These are phyloP conservation scores for Paramarasmius palmivorus DNA, from an alignment of 1,284 basidiomycete genomes.

Conservation along the genomic window DNA sequence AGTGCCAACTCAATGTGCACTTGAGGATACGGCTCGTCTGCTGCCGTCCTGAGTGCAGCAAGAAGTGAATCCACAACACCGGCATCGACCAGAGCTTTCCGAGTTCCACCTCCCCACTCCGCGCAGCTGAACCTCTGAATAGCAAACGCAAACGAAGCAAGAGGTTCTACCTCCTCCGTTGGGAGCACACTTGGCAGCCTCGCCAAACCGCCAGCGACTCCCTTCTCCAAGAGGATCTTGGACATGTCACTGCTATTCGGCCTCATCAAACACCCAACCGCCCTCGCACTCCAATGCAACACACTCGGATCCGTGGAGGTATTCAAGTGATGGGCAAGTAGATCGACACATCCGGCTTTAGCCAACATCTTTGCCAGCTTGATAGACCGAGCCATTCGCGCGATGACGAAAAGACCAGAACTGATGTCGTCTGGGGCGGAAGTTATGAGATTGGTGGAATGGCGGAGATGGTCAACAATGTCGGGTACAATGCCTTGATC, in stretches of 20 bases:
- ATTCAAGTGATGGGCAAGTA: constrained; percentile 19
- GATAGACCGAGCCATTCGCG: constrained; percentile 25
- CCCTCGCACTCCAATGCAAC: constrained; percentile 23
- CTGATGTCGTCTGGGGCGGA: constrained; percentile 11
- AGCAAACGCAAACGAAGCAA: constrained; percentile 25
- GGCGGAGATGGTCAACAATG: constrained; percentile 8
- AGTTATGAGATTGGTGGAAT: background rate
- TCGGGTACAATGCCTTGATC: constrained; percentile 4
- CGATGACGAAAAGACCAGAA: constrained; percentile 22
- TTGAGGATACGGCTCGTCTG: constrained; percentile 22
- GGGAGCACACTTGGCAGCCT: constrained; percentile 24
- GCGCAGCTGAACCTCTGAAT: constrained; percentile 25
- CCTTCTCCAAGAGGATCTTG: constrained; percentile 23
- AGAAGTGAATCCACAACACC: constrained; percentile 24
- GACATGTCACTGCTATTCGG: constrained; percentile 27
- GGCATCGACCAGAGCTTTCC: constrained; percentile 23
- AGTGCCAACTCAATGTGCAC: constrained; percentile 27
- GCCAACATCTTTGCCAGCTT: constrained; percentile 24
- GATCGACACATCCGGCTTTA: constrained; percentile 20
- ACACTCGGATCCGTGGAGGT: constrained; percentile 21
- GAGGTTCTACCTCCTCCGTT: constrained; percentile 15
- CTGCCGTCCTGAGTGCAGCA: constrained; percentile 24
- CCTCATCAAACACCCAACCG: constrained; percentile 27
- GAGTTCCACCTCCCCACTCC: constrained; percentile 24
- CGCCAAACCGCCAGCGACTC: constrained; percentile 24